phyloP scores from a whole-genome alignment of 2,329 filamentous ascomycete genomes.

The Fusarium domesticum region DNA sequence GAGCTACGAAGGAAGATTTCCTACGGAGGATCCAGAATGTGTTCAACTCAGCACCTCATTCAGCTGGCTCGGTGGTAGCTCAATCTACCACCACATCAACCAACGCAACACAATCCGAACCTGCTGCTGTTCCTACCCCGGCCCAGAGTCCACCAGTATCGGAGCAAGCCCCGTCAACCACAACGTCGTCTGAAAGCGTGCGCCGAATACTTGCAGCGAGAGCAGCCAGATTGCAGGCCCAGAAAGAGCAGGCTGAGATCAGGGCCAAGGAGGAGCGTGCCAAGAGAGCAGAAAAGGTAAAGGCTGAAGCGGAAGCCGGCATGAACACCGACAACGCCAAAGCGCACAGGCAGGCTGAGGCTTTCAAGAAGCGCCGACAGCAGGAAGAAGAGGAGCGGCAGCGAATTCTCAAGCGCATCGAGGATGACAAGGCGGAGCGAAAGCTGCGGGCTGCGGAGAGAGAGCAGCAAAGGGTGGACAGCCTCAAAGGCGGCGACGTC shows the following conservation, averaged over 20 bases:
- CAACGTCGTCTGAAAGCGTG: constrained; percentile 31
- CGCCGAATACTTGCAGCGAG: constrained; percentile 49
- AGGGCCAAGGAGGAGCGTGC: constrained; percentile 50
- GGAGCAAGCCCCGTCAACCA: constrained; percentile 13
- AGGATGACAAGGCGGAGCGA: constrained; percentile 70
- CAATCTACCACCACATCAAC: constrained; percentile 16
- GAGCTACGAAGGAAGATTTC: constrained; percentile 65
- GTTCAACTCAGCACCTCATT: constrained; percentile 29
- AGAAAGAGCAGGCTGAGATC: constrained; percentile 43
- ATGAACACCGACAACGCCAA: constrained; percentile 30
- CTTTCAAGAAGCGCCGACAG: constrained; percentile 61
- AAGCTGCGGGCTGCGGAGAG: constrained; percentile 53
- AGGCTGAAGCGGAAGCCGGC: constrained; percentile 39
- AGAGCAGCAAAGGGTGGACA: constrained; percentile 40
- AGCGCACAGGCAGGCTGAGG: constrained; percentile 48
- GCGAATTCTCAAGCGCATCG: constrained; percentile 70
- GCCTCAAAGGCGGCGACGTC: constrained; percentile 30
- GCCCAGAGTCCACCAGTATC: constrained; percentile 21
- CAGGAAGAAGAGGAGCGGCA: constrained; percentile 66
- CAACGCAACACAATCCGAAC: constrained; percentile 16
- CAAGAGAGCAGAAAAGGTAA: constrained; percentile 46
- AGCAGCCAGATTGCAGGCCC: constrained; percentile 42
- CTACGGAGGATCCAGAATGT: constrained; percentile 41
- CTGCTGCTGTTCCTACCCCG: constrained; percentile 16
- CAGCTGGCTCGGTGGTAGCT: constrained; percentile 11